Conservation (phyloP, 1,284 basidiomycete species). For the Apiotrichum montevideense region DNA sequence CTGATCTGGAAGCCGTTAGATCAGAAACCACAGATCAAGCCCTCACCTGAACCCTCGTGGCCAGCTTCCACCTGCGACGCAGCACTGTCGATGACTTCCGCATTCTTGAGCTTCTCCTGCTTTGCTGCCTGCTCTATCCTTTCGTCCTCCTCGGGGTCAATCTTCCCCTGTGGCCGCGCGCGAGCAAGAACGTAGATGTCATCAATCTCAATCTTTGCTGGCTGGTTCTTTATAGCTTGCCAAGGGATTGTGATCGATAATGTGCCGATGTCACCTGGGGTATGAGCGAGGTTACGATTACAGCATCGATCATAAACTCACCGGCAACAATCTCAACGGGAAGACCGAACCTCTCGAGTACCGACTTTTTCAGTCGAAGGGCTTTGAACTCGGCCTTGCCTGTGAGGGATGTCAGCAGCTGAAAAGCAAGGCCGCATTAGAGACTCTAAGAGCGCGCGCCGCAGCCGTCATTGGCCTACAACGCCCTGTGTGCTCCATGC, state of each 20-base stretch:
- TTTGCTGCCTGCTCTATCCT: conserved; percentile 76
- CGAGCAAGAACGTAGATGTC: conserved; percentile 79
- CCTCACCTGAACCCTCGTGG: conserved; percentile 29
- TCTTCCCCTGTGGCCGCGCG: conserved; percentile 43
- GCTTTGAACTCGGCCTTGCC: conserved; percentile 78
- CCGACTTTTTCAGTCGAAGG: conserved; percentile 84
- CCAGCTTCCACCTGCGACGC: conserved; percentile 49
- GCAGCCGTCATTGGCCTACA: too few species aligned
- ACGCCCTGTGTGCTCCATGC: too few species aligned
- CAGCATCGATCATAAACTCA: conserved; percentile 32
- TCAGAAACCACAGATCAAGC: neutral
- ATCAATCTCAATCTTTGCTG: conserved; percentile 85
- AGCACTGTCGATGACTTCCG: conserved; percentile 72
- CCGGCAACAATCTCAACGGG: conserved; percentile 96
- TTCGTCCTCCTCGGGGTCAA: conserved; percentile 82
- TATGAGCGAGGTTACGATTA: neutral
- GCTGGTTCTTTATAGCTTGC: conserved; percentile 88
- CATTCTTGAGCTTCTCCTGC: conserved; percentile 78
- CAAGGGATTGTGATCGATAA: conserved; percentile 92
- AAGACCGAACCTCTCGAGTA: conserved; percentile 90
- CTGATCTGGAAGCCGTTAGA: conserved; percentile 50
- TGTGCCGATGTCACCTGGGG: conserved; percentile 80
- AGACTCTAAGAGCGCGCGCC: too few species aligned
- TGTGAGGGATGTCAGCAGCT: conserved; percentile 36
- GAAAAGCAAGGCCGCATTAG: too few species aligned